These are phyloP conservation scores for Dalbergia oliveri DNA, from an alignment of 306 rosid genomes.

Conservation along the genomic window DNA sequence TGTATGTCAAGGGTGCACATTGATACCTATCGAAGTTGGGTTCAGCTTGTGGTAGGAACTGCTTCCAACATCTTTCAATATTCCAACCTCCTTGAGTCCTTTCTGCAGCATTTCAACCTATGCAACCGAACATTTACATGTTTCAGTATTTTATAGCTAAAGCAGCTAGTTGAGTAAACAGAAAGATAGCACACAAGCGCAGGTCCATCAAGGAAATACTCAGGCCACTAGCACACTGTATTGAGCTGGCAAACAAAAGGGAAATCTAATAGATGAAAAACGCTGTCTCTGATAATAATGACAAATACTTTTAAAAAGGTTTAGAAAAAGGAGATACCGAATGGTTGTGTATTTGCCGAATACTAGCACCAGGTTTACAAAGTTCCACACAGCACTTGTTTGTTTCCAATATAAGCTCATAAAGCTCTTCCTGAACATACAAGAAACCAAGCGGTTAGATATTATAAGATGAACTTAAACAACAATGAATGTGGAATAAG, in stretches of 20 bases:
- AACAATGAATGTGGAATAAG: constrained; percentile 16
- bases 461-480: constrained; percentile 4
- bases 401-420: constrained; percentile 82
- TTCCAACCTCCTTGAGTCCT: constrained; percentile 84
- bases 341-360: constrained; percentile 77
- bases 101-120: constrained; percentile 82
- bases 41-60: constrained; percentile 78
- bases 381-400: constrained; percentile 83
- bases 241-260: constrained; percentile 14
- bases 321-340: constrained; percentile 65
- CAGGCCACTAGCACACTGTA: constrained; percentile 19
- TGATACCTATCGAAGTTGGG: constrained; percentile 92
- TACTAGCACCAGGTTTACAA: constrained; percentile 88
- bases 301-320: not conserved
- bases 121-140: constrained; percentile 42
- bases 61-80: constrained; percentile 66
- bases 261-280: not conserved
- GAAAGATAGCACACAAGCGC: not conserved
- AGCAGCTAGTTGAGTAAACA: constrained; percentile 40
- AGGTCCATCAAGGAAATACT: constrained; percentile 18
- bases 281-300: constrained; percentile 23
- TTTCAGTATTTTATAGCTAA: constrained; percentile 28
- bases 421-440: constrained; percentile 83
- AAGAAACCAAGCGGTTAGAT: constrained; percentile 25
- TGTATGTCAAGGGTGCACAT: not conserved